These are phyloP conservation scores for Fusarium palustre DNA, from an alignment of 2,329 filamentous ascomycete species.

Conservation along the genomic window DNA sequence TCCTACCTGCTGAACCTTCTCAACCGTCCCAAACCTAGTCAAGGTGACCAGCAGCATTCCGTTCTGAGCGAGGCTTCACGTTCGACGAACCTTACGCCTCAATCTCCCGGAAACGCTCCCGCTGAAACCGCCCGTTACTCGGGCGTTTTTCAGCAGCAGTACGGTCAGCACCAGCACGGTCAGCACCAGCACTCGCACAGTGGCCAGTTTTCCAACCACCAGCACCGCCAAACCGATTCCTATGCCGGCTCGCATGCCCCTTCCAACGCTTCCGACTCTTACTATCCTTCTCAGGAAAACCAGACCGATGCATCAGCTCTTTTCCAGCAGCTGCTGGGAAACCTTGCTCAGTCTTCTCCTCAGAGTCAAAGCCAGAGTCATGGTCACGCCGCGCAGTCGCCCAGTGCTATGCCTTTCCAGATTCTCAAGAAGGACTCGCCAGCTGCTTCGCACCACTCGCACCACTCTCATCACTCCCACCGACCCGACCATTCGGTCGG, in stretches of 20 bases:
- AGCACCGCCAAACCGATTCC: conserved; percentile 46
- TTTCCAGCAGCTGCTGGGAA: conserved; percentile 56
- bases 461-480: conserved; percentile 54
- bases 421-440: conserved; percentile 65
- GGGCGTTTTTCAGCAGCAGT: conserved; percentile 48
- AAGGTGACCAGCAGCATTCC: conserved; percentile 61
- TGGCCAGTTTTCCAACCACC: conserved; percentile 39
- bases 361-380: conserved; percentile 56
- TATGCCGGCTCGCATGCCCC: conserved; percentile 43
- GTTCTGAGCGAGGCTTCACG: conserved; percentile 57
- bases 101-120: conserved; percentile 53
- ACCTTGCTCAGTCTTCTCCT: conserved; percentile 55
- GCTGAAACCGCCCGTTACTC: conserved; percentile 48
- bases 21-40: conserved; percentile 78
- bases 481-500: conserved; percentile 54
- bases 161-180: conserved; percentile 36
- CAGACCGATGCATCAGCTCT: conserved; percentile 52
- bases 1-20: conserved; percentile 88
- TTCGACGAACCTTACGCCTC: conserved; percentile 59
- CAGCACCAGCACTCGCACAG: conserved; percentile 45
- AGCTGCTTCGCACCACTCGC: conserved; percentile 52
- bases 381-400: conserved; percentile 46
- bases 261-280: conserved; percentile 45
- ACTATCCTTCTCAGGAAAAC: conserved; percentile 53
- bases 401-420: conserved; percentile 55